Percentiles rank a stretch among this genome's conserved stretches.
phyloP scores from a whole-genome alignment of 495 filamentous ascomycete species.

The Penicillium soppii region DNA sequence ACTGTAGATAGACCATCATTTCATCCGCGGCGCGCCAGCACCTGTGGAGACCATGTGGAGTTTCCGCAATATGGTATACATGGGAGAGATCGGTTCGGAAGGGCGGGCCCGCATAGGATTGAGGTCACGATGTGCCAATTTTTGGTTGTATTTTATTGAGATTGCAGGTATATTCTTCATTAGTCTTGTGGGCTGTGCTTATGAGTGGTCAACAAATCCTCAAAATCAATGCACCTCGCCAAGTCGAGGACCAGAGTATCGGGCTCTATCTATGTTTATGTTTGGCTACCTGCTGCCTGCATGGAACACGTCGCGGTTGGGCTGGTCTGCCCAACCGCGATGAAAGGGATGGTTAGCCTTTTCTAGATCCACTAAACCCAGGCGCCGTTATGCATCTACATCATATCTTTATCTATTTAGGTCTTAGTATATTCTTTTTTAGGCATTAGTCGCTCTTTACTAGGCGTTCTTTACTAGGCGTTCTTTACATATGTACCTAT shows the following conservation, averaged over 20 bases:
- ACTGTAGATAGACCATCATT: not conserved
- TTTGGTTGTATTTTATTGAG: no score
- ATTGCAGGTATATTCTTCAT: no score
- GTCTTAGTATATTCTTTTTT: no score
- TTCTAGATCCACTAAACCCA: constrained; percentile 16
- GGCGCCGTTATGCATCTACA: constrained; percentile 17
- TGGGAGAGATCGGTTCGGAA: constrained; percentile 21
- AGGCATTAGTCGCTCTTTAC: no score
- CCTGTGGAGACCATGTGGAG: constrained; percentile 11
- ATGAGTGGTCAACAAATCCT: constrained; percentile 13
- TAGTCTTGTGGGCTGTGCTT: constrained; percentile 20
- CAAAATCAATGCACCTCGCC: constrained; percentile 13
- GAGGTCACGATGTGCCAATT: constrained; percentile 8
- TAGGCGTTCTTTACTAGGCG: no score
- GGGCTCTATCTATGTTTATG: constrained; percentile 10
- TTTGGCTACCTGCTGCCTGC: constrained; percentile 17
- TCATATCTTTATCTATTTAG: not conserved
- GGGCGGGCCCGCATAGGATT: constrained; percentile 11
- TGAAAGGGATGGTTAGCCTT: constrained; percentile 22
- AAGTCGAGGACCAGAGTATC: constrained; percentile 12
- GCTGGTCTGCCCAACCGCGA: constrained; percentile 22
- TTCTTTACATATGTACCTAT: no score
- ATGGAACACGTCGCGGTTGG: constrained; percentile 26
- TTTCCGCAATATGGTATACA: constrained; percentile 16
- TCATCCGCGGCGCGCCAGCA: not conserved